Conservation (phyloP, 2,329 filamentous ascomycete species). For the Drechslera avenae region DNA sequence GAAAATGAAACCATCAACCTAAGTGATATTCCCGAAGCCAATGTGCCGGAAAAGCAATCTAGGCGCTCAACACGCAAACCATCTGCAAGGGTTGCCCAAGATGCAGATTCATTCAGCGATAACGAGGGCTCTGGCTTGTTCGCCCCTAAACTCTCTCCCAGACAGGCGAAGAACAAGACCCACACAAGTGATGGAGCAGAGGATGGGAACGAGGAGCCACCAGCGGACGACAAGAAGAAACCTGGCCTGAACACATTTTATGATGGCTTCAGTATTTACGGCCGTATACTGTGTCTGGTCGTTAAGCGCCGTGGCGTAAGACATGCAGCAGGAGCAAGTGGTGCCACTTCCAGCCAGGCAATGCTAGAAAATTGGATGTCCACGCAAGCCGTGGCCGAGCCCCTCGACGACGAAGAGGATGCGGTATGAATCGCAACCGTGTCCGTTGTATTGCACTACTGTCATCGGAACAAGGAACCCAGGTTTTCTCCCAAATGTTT, state of each 20-base stretch:
- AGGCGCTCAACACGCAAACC: conserved; percentile 23
- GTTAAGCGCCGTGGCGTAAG: conserved; percentile 69
- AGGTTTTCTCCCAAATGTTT: conserved; percentile 14
- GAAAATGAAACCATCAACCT: conserved; percentile 59
- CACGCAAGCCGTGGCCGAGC: conserved; percentile 47
- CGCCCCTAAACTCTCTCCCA: conserved; percentile 21
- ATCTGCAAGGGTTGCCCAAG: conserved; percentile 14
- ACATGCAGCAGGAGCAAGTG: conserved; percentile 21
- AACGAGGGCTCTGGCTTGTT: conserved; percentile 45
- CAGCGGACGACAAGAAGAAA: conserved; percentile 94
- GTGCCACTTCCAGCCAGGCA: conserved; percentile 41
- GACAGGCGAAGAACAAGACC: conserved; percentile 28
- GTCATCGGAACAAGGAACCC: conserved; percentile 11
- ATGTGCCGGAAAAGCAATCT: conserved; percentile 13
- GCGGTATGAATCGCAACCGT: conserved; percentile 27
- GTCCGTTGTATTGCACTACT: not conserved
- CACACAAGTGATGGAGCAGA: conserved; percentile 15
- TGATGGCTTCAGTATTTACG: conserved; percentile 95
- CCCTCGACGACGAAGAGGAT: conserved; percentile 44
- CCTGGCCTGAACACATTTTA: conserved; percentile 83
- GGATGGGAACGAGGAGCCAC: conserved; percentile 28
- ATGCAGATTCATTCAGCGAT: conserved; percentile 24
- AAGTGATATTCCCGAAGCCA: conserved; percentile 61
- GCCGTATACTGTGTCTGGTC: conserved; percentile 87
- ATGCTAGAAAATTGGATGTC: conserved; percentile 53